Base-by-base conservation (phyloP, 257 asterid species). In the Fraxinus americana region DNA sequence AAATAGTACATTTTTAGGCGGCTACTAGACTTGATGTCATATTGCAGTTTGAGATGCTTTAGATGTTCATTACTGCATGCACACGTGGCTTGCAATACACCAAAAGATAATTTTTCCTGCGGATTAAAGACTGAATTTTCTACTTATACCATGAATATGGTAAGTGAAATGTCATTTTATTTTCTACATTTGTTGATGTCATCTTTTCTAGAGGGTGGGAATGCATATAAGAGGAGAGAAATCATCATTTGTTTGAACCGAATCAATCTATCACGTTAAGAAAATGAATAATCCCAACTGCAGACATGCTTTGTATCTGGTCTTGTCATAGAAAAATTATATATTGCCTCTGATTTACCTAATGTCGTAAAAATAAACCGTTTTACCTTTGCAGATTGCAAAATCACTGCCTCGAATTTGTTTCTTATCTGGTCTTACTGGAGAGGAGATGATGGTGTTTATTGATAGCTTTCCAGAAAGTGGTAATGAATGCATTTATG, bases 381-480 rank as follows among this genome's bases (percentile, higher is more conserved):
- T 8, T 16, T 73, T 10, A 71, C 34, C 41, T 80, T 54, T 77
- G 79, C 91, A 95, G 99, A 83, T 95, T 59, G 97, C 98, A 34
- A 80, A 84, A 78, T 86, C 94, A 41, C 84, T 93, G 67, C 99
- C 98, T 7, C 90, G 94, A 71, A 93, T 95, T 61, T 95, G 99
- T 88, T 87, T 95, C 88, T 74, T 95, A 7, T 95, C 99, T 38
- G 99, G 99, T 77, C 96, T 95, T 25, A 89, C 89, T 2, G 99
- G 99, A 48, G 99, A 95, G 86, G 99, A 95, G 92, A 95, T 93
- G 97, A 91, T 93, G 98, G 90, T 93, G 98, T 88, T 95, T 87
- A 91, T 95, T 29, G 98, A 93, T 48, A 94, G 90, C 84, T 95
- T 95, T 73, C 89, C 93, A 21, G 96, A 88, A 84, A 89, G 87